These are phyloP conservation scores for Neopestalotiopsis sp. DNA, from an alignment of 2,329 filamentous ascomycete genomes.

Conservation along the genomic window DNA sequence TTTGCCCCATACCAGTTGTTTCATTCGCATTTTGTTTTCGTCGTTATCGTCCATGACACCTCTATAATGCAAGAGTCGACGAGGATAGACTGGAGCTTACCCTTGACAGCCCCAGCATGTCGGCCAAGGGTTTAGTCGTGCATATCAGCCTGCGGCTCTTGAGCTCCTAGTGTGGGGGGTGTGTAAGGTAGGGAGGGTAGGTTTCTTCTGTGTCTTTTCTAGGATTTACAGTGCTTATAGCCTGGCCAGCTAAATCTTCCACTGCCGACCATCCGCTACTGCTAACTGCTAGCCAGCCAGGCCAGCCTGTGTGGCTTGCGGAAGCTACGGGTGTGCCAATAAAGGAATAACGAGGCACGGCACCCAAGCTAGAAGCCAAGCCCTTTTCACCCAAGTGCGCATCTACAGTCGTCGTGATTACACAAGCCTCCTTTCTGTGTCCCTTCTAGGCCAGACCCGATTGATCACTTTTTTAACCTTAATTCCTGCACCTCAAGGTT, in stretches of 20 bases:
- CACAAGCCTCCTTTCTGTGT: no score
- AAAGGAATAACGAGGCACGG: not conserved
- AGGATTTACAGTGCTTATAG: not conserved
- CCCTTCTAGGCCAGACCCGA: no score
- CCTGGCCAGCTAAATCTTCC: not conserved
- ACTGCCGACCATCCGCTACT: not conserved
- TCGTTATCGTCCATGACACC: not conserved
- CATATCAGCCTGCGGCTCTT: not conserved
- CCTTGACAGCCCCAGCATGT: not conserved
- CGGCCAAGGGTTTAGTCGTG: not conserved
- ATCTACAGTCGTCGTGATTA: no score
- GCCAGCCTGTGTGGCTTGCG: not conserved
- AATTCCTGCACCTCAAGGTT: no score
- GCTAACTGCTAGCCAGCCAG: not conserved
- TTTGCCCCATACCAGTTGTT: no score
- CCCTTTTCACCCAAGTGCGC: no score
- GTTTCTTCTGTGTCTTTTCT: no score
- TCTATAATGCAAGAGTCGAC: not conserved
- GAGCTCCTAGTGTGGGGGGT: no score
- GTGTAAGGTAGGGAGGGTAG: no score
- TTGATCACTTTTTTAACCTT: no score
- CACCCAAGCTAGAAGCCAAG: no score
- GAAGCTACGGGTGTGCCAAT: not conserved
- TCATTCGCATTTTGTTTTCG: not conserved
- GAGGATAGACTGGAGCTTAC: not conserved